Conservation (phyloP, 139 green algal species). For the Ettlia oleoabundans region DNA sequence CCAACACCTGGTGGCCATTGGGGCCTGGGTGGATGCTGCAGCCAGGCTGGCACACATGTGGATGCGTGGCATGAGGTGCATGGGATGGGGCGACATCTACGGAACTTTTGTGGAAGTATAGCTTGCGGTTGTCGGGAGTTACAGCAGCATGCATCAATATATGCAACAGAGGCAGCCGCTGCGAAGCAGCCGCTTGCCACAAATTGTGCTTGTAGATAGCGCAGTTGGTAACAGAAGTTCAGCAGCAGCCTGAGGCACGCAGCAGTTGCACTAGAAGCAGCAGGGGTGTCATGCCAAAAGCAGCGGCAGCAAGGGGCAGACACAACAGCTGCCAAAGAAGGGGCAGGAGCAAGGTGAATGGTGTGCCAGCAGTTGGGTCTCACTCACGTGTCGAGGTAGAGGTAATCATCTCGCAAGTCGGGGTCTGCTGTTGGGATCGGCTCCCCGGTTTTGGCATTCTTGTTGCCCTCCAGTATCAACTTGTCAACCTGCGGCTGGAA, state of each 20-base stretch:
- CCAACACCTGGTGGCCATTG: slow-evolving; percentile 8
- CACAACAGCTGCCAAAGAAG: not conserved
- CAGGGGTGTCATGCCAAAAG: too few species aligned
- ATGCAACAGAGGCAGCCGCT: too few species aligned
- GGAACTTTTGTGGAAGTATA: too few species aligned
- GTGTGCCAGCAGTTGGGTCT: not conserved
- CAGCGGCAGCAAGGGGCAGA: not conserved
- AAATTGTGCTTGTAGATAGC: too few species aligned
- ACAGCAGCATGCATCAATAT: too few species aligned
- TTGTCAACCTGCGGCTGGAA: slow-evolving; percentile 8
- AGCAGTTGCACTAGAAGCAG: too few species aligned
- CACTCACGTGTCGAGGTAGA: slow-evolving; percentile 28
- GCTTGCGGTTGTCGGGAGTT: too few species aligned
- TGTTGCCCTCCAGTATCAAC: not conserved
- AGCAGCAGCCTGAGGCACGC: too few species aligned
- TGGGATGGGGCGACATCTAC: too few species aligned
- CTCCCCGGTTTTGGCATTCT: not conserved
- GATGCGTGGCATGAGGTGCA: too few species aligned
- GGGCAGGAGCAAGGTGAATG: not conserved
- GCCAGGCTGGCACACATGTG: not conserved
- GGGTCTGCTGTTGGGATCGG: not conserved
- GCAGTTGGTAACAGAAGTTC: too few species aligned
- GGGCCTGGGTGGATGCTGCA: slow-evolving; percentile 22
- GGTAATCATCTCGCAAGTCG: not conserved
- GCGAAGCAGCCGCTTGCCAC: too few species aligned